Conservation (phyloP, 169 alveolate genomes). For the Plasmodium coatneyi region DNA sequence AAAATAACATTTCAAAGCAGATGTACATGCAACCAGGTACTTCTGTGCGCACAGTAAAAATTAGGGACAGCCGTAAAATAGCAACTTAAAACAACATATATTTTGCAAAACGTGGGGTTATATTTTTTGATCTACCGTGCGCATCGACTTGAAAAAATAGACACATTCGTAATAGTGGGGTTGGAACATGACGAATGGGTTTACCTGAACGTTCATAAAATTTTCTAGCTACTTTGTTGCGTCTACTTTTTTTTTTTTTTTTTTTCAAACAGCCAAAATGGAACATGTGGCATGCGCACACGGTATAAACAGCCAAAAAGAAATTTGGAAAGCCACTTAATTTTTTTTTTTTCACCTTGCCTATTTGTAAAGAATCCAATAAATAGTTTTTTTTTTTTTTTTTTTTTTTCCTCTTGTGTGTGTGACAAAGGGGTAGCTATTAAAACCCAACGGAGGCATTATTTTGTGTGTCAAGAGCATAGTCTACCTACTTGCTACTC, state of each 20-base stretch:
- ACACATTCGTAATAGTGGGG: background rate
- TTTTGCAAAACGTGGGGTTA: background rate
- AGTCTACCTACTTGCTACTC: background rate
- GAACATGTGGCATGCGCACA: conserved; percentile 19
- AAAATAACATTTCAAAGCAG: background rate
- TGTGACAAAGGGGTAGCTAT: background rate
- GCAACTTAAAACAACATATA: background rate
- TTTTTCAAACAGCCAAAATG: conserved; percentile 14
- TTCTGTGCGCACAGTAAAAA: background rate
- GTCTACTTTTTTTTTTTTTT: conserved; percentile 10
- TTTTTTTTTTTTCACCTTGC: conserved; percentile 9
- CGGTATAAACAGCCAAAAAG: background rate
- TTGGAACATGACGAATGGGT: background rate
- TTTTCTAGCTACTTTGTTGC: background rate
- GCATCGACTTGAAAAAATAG: background rate
- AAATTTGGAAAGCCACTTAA: conserved; percentile 3
- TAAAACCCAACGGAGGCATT: background rate
- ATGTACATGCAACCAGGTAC: background rate
- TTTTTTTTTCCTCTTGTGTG: background rate
- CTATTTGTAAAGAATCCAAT: conserved; percentile 30
- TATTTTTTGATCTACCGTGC: background rate
- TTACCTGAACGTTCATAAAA: background rate
- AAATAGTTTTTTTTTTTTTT: background rate
- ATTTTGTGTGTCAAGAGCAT: background rate
- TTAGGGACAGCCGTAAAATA: background rate